Percentiles rank a stretch among this genome's conserved stretches.
These are phyloP conservation scores for Lycium ferocissimum DNA, from an alignment of 257 asterid species.

Conservation along the genomic window DNA sequence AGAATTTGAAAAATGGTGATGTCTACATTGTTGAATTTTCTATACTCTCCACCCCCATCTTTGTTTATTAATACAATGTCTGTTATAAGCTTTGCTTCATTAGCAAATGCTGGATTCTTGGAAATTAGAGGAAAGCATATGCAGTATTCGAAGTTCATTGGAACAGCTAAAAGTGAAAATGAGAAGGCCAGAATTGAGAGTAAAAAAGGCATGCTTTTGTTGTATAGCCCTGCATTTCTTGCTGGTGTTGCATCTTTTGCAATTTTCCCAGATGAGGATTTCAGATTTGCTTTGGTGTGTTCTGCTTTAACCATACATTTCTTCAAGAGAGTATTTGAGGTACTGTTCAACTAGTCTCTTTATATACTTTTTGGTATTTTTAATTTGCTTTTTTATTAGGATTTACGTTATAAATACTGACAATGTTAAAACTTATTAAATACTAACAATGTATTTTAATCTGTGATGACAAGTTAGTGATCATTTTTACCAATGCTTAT, in stretches of 20 bases:
- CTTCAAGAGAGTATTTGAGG: slow-evolving; percentile 76
- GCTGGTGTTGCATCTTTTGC: slow-evolving; percentile 58
- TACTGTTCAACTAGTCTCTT: not conserved
- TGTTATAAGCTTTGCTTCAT: slow-evolving; percentile 31
- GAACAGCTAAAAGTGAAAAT: slow-evolving; percentile 36
- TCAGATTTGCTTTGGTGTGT: slow-evolving; percentile 55
- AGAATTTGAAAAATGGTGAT: slow-evolving; percentile 32
- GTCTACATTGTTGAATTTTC: slow-evolving; percentile 32
- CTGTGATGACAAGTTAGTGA: no score
- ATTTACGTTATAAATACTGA: no score
- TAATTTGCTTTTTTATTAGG: no score
- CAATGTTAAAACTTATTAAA: no score
- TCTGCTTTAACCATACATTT: slow-evolving; percentile 64
- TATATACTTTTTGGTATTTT: no score
- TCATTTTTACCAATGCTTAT: no score
- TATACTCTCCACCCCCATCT: slow-evolving; percentile 50
- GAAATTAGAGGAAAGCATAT: slow-evolving; percentile 68
- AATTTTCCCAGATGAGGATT: slow-evolving; percentile 44
- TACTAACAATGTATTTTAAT: no score
- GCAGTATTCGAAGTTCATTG: slow-evolving; percentile 74
- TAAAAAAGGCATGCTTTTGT: slow-evolving; percentile 63
- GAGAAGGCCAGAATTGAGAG: slow-evolving; percentile 48
- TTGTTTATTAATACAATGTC: slow-evolving; percentile 45
- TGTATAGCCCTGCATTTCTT: slow-evolving; percentile 69
- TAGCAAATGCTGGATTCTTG: slow-evolving; percentile 42